phyloP scores from a whole-genome alignment of 768 basidiomycete genomes.

The Auriscalpium microsporum region DNA sequence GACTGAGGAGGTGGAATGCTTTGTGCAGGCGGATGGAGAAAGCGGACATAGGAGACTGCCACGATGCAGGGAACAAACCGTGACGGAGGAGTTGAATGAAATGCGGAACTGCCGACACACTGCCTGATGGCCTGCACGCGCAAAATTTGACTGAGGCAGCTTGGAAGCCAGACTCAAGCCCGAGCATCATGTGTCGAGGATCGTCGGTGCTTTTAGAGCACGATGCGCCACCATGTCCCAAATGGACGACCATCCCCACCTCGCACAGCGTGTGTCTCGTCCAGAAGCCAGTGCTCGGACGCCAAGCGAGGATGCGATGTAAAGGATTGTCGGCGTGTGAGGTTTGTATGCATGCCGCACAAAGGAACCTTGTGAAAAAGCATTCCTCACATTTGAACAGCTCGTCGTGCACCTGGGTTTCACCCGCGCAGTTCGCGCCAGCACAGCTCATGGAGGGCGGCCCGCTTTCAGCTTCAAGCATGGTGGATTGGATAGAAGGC shows the following conservation, averaged over 20 bases:
- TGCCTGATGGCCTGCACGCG: background rate
- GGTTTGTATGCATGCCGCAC: background rate
- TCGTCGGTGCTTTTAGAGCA: background rate
- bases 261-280: background rate
- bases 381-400: background rate
- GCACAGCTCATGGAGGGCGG: background rate
- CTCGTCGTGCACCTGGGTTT: no score
- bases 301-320: background rate
- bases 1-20: background rate
- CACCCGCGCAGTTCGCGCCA: background rate
- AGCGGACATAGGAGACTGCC: background rate
- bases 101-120: background rate
- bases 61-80: background rate
- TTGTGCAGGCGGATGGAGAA: background rate
- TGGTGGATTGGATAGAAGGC: background rate
- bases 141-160: background rate
- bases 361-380: background rate
- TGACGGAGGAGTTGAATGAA: background rate
- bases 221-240: background rate
- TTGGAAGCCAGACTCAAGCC: background rate
- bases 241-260: background rate
- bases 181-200: background rate
- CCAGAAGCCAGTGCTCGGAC: background rate
- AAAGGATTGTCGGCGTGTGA: background rate
- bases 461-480: background rate